A percentile compares a stretch with the other conserved stretches of the same genome.
phyloP scores from a whole-genome alignment of 1,284 basidiomycete species.

The Leccinum fuscescens region DNA sequence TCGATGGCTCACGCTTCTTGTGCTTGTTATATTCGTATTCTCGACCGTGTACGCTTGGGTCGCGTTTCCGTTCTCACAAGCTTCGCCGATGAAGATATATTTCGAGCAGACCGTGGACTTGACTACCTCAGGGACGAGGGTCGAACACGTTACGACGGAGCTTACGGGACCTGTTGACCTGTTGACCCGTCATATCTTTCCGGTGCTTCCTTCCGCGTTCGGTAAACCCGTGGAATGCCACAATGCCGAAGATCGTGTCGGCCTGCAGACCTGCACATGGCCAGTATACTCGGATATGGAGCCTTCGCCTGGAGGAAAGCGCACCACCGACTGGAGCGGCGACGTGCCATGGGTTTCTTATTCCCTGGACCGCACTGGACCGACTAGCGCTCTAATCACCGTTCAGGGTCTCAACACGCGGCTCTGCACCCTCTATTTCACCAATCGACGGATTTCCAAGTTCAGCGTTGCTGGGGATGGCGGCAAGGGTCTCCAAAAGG shows the following conservation, averaged over 20 bases:
- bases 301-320: constrained; percentile 34
- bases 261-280: constrained; percentile 40
- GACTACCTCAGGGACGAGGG: constrained; percentile 18
- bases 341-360: constrained; percentile 35
- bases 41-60: constrained; percentile 46
- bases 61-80: constrained; percentile 60
- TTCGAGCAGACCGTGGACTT: constrained; percentile 63
- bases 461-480: constrained; percentile 41
- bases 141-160: constrained; percentile 35
- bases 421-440: constrained; percentile 61
- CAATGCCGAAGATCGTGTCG: constrained; percentile 19
- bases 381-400: constrained; percentile 42
- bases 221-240: constrained; percentile 27
- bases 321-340: background rate
- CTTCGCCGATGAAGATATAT: constrained; percentile 63
- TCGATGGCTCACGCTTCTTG: constrained; percentile 41
- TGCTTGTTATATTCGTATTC: constrained; percentile 44
- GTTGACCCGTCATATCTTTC: constrained; percentile 44
- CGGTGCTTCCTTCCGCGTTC: constrained; percentile 53
- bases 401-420: constrained; percentile 61
- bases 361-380: constrained; percentile 36
- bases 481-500: constrained; percentile 39
- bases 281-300: constrained; percentile 29
- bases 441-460: constrained; percentile 43
- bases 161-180: constrained; percentile 47